Evolutionary conservation across 2,329 filamentous ascomycete genomes (phyloP).

Genomic region (Fusarium stilboides): DNA sequence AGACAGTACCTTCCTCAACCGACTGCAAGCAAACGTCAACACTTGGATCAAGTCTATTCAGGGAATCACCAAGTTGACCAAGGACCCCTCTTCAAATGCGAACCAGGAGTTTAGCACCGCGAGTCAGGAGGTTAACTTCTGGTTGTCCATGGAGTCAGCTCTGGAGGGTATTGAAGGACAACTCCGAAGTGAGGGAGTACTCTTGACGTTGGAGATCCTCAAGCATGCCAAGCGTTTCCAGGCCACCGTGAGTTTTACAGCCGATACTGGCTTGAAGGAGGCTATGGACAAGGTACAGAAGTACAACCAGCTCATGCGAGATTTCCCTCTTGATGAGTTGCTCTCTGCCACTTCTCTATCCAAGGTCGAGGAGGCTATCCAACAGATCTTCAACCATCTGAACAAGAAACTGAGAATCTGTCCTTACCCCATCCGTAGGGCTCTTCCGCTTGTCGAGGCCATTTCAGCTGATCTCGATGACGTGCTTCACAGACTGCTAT

Average conservation of each 20-base stretch:
- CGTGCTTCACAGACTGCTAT: conserved; percentile 86
- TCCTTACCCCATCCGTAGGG: conserved; percentile 93
- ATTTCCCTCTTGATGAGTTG: conserved; percentile 96
- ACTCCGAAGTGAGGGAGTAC: conserved; percentile 88
- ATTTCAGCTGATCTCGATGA: conserved; percentile 94
- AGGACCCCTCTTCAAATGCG: conserved; percentile 79
- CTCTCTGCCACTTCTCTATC: conserved; percentile 90
- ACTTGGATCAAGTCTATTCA: conserved; percentile 99
- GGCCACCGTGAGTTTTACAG: conserved; percentile 95
- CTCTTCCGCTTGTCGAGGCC: conserved; percentile 93
- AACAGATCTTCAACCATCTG: conserved; percentile 91
- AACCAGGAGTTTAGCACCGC: conserved; percentile 75
- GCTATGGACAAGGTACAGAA: conserved; percentile 97
- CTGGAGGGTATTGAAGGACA: conserved; percentile 93
- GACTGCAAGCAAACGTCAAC: conserved; percentile 92
- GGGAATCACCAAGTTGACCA: conserved; percentile 92
- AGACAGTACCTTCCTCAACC: conserved; percentile 94
- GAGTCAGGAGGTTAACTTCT: conserved; percentile 98
- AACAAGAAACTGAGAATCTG: conserved; percentile 99
- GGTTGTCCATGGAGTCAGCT: conserved; percentile 96
- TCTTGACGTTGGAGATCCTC: conserved; percentile 92
- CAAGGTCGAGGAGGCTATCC: conserved; percentile 90
- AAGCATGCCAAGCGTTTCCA: conserved; percentile 98
- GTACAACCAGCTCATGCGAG: conserved; percentile 98
- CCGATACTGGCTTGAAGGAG: conserved; percentile 96